Evolutionary conservation across 78 protist species (phyloP).

Genomic region (Bigelowiella natans): DNA sequence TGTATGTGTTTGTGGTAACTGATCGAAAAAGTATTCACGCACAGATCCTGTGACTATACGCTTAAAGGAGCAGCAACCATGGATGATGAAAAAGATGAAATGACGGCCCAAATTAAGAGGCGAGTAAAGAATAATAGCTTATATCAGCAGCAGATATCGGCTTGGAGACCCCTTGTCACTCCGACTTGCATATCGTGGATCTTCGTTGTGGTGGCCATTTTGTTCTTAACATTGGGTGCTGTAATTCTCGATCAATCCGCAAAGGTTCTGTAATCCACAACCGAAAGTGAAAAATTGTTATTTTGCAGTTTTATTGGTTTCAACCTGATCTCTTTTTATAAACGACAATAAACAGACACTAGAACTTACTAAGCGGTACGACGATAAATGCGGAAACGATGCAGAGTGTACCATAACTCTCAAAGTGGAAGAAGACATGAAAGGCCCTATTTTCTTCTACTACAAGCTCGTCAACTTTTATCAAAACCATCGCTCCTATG

Average conservation of each 20-base stretch:
- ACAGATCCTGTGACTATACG: too few relatives aligned
- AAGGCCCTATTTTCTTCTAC: background rate
- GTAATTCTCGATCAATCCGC: background rate
- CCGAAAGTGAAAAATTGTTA: background rate
- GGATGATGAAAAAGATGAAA: too few relatives aligned
- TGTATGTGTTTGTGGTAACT: too few relatives aligned
- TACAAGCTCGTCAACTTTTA: background rate
- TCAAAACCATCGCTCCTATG: background rate
- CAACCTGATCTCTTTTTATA: too few relatives aligned
- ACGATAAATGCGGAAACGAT: background rate
- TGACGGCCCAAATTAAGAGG: too few relatives aligned
- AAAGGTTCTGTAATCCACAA: background rate
- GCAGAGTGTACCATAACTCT: background rate
- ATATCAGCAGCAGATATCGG: background rate
- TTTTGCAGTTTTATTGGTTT: background rate
- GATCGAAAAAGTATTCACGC: too few relatives aligned
- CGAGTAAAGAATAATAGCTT: background rate
- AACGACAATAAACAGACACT: too few relatives aligned
- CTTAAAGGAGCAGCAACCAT: too few relatives aligned
- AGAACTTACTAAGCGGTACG: background rate
- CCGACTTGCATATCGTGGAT: background rate
- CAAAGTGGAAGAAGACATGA: background rate
- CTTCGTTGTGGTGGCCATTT: background rate
- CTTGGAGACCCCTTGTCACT: background rate
- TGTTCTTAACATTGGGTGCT: background rate